Base-by-base conservation (phyloP, 1,284 basidiomycete genomes). In the Peniophora sp. region DNA sequence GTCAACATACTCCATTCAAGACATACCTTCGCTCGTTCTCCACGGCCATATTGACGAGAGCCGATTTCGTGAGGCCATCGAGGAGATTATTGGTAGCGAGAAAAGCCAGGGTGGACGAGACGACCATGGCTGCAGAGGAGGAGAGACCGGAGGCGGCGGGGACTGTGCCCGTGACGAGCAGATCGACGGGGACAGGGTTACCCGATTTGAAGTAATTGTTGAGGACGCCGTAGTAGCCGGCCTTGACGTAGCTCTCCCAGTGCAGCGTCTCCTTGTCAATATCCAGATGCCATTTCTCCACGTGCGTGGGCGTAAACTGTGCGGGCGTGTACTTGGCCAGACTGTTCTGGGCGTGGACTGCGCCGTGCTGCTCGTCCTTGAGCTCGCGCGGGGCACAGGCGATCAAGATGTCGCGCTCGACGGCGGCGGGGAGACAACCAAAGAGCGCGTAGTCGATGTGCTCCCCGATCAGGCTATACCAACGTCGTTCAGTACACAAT, bases 161-260 rank as follows among this genome's bases (percentile, higher is more conserved):
- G 0, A 94, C 85, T 10, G 81, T 80, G 2, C 92, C 92, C 2
- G 81, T 79, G 20, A 92, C 79, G 3, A 92, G 72, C 16, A 91
- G 61, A 57, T 92, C 81, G 9, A 84, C 76, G 2, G 81, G 75
- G 16, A 78, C 66, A 2, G 83, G 85, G 2, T 60, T 56, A 14
- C 58, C 61, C 9, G 58, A 53, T 2, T 32, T 8, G 58, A 88
- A 87, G 62, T 83, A 81, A 49, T 77, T 73, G 45, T 84, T 78
- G 49, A 91, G 65, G 23, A 92, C 85, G 10, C 90, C 89, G 64
- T 84, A 86, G 58, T 88, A 88, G 10, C 84, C 83, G 12, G 87
- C 89, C 63, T 92, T 92, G 60, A 92, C 81, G 64, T 92, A 93
- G 62, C 85, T 89, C 61, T 89, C 87, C 92, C 90, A 93, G 50